Evolutionary conservation across 371 early-diverging fungal species (phyloP).

Genomic region (Rhizopus sp.): DNA sequence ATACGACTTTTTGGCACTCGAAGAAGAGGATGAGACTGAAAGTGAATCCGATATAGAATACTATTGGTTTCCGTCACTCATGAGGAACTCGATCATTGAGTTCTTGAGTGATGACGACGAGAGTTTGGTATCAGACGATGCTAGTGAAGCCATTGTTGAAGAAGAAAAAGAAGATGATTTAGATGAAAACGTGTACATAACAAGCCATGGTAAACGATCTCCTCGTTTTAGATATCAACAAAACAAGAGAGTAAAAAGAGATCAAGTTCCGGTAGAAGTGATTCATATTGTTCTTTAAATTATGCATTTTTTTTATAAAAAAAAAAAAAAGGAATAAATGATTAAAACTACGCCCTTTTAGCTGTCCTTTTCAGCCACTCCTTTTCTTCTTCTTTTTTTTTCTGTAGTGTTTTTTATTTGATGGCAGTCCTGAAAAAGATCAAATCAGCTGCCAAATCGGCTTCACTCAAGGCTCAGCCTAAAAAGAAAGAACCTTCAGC

Average conservation of each 20-base stretch:
- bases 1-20: constrained; percentile 22
- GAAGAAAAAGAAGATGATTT: constrained; percentile 6
- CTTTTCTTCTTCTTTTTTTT: constrained; percentile 1
- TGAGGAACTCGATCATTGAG: constrained; percentile 18
- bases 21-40: constrained; percentile 11
- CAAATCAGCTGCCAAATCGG: not conserved
- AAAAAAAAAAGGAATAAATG: too few relatives aligned
- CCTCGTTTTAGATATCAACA: not conserved
- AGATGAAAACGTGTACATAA: not conserved
- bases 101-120: constrained; percentile 19
- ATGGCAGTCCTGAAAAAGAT: not conserved
- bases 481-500: constrained; percentile 19
- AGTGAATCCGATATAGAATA: constrained; percentile 25
- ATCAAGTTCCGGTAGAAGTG: constrained; percentile 25
- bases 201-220: not conserved
- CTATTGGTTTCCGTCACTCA: constrained; percentile 30
- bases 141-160: constrained; percentile 1
- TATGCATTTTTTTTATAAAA: not conserved
- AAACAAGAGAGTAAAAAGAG: constrained; percentile 10
- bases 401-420: not conserved
- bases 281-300: constrained; percentile 11
- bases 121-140: constrained; percentile 7
- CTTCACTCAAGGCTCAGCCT: not conserved
- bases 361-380: constrained; percentile 1
- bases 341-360: not conserved